Base-by-base conservation (phyloP, 768 basidiomycete species). In the Exsudoporus frostii region DNA sequence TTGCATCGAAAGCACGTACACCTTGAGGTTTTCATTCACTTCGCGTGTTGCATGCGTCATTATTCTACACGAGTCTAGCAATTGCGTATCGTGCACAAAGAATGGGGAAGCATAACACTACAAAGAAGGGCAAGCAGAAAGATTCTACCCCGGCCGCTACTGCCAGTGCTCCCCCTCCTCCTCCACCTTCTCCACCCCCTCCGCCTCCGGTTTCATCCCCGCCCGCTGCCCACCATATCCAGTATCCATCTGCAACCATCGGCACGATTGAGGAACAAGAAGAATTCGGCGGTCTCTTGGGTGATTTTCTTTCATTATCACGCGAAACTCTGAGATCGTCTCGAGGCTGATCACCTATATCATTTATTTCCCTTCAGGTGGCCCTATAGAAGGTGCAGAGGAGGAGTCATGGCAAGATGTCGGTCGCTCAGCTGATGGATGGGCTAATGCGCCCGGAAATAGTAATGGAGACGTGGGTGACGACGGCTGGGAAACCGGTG, bases 121-220 rank as follows among this genome's bases (percentile, higher is more conserved):
- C 53, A 62, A 70, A 71, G 65, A 70, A 70, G 51, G 69, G 69
- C 39, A 70, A 70, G 61, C 69, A 70, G 55, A 70, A 62, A 43
- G 70, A 59, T 33, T 48, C 60, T 36, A 46, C 60, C 30, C 37
- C 49, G 11, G 50, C 34, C 7, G 51, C 11, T 29, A 33, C 53
- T 45, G 50, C 25, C 36, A 50, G 42, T 46, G 49, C 34, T 4
- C 51, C 49, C 8, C 58, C 59, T 4, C 55, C 58, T 4, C 53
- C 54, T 5, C 54, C 58, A 6, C 53, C 56, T 8, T 27, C 44
- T 43, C 56, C 57, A 7, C 51, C 56, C 7, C 43, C 57, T 24
- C 41, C 60, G 0, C 56, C 59, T 5, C 56, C 38, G 22, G 41
- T 48, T 27, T 33, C 48, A 14, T 69, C 68, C 22, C 67, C 65